Percentiles rank a stretch among this genome's conserved stretches.
phyloP scores from a whole-genome alignment of 1,284 basidiomycete species.

The Papiliotrema terrestris region DNA sequence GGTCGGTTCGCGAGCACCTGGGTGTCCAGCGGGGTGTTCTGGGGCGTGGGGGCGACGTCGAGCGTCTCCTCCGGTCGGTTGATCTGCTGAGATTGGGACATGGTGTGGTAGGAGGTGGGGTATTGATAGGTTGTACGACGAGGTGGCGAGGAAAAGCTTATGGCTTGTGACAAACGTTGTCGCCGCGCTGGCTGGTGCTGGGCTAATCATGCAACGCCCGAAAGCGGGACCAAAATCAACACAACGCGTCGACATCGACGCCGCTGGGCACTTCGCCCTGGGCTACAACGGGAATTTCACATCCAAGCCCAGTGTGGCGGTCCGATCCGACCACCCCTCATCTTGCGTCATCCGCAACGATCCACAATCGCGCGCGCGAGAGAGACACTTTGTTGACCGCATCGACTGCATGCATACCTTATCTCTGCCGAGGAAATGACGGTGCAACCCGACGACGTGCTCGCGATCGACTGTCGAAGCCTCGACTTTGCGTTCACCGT shows the following conservation, averaged over 20 bases:
- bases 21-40: slow-evolving; percentile 72
- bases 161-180: too few relatives aligned
- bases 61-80: slow-evolving; percentile 31
- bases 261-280: too few relatives aligned
- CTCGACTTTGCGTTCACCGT: slow-evolving; percentile 63
- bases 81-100: slow-evolving; percentile 44
- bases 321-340: too few relatives aligned
- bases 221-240: too few relatives aligned
- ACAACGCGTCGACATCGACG: too few relatives aligned
- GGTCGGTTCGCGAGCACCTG: slow-evolving; percentile 62
- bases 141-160: neutral
- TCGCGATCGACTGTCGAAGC: slow-evolving; percentile 57
- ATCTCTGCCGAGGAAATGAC: neutral
- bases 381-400: neutral
- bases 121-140: neutral
- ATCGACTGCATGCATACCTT: neutral
- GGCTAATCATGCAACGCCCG: too few relatives aligned
- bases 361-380: neutral
- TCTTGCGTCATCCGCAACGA: too few relatives aligned
- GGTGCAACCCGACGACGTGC: neutral
- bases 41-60: slow-evolving; percentile 65
- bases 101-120: slow-evolving; percentile 7
- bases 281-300: too few relatives aligned
- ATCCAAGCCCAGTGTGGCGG: too few relatives aligned
- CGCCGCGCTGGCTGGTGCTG: too few relatives aligned